Evolutionary conservation across 1,284 basidiomycete species (phyloP).

Genomic region (Amylostereum areolatum): DNA sequence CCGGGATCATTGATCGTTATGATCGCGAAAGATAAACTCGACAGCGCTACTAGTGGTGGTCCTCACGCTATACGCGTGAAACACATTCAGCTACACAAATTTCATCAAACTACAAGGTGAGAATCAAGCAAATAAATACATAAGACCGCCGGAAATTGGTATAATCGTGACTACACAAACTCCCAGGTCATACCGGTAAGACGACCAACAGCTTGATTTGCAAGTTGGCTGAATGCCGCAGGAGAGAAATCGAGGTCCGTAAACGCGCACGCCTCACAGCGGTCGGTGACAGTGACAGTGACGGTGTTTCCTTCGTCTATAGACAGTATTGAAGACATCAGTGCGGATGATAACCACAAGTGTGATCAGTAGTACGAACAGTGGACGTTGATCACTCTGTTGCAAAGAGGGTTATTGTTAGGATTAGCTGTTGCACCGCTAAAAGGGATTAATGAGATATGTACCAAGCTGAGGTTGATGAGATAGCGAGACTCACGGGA

Average conservation of each 20-base stretch:
- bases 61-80: no score
- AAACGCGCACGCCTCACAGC: constrained; percentile 33
- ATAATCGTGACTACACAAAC: no score
- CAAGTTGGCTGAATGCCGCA: constrained; percentile 33
- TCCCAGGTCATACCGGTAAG: neutral
- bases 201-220: constrained; percentile 12
- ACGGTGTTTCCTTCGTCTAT: constrained; percentile 28
- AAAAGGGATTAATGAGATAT: neutral
- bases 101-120: no score
- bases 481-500: constrained; percentile 18
- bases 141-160: no score
- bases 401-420: constrained; percentile 30
- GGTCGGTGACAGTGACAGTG: constrained; percentile 33
- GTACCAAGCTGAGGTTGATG: neutral
- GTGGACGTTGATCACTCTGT: constrained; percentile 20
- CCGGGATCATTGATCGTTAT: no score
- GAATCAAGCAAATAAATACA: no score
- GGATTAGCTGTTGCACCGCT: neutral
- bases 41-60: no score
- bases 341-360: neutral
- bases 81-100: no score
- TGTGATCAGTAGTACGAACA: constrained; percentile 10
- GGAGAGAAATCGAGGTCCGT: constrained; percentile 36
- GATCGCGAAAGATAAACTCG: no score
- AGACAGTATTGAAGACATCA: neutral